Base-by-base conservation (phyloP, 306 rosid genomes). In the cucumber (Cucumis sativus) region DNA sequence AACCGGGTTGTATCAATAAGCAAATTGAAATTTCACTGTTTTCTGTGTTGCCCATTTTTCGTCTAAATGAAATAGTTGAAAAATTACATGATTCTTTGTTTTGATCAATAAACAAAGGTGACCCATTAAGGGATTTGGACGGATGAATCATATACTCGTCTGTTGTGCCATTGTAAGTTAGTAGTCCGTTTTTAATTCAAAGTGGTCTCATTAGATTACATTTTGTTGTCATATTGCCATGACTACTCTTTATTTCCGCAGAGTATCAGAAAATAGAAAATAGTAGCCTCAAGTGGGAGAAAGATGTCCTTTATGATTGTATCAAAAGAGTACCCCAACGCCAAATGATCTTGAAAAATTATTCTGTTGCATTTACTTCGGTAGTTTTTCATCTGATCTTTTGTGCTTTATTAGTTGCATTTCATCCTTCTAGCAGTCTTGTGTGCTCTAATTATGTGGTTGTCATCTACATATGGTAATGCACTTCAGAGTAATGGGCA, bases 1-100 rank as follows among this genome's bases (percentile, higher is more conserved):
- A 21, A 73, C 30, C 17, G 47, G 43, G 63, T 54, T 73, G 77
- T 73, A 28, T 73, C 62, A 73, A 73, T 73, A 73, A 52, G 41
- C 33, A 52, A 47, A 73, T 52, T 51, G 30, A 52, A 25, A 8
- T 47, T 30, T 73, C 15, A 4, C 8, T 49, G 30, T 28, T 71
- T 71, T 66, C 52, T 25, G 76, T 21, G 21, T 47, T 51, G 45
- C 77, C 18, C 61, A 15, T 47, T 72, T 72, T 72, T 28, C 61
- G 45, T 72, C 12, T 30, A 52, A 71, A 28, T 72, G 41, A 70
- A 15, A 3, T 8, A 25, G 43, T 28, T 71, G 40, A 25, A 13
- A 43, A 71, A 6, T 71, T 16, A 71, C 60, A 7, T 47, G 58
- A 49, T 72, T 7, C 8, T 28, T 17, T 52, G 45, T 52, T 52